Evolutionary conservation across 345 rosid genomes (phyloP), one percentile per base, ranked within the genome.

Genomic region (Syzygium grande): DNA sequence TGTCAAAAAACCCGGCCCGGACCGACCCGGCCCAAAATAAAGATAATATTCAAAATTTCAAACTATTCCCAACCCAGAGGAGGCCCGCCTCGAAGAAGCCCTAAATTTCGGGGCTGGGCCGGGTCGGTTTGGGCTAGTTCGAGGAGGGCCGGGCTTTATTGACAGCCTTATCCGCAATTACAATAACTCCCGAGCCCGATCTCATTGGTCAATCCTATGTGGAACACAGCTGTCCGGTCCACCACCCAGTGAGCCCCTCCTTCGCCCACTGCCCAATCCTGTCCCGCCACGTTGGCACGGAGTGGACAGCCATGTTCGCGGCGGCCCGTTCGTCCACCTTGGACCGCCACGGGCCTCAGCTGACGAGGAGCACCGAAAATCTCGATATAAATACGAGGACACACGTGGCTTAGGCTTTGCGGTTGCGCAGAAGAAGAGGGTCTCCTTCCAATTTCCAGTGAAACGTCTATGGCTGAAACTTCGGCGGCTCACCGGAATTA

Each of bases 271-370:
- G 1, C 58, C 92, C 92, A 90, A 90, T 55, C 14, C 86, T 0
- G 4, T 9, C 5, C 6, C 17, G 87, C 92, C 98, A 92, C 92
- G 73, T 91, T 53, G 63, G 77, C 29, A 0, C 43, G 7, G 1
- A 46, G 52, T 43, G 52, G 61, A 25, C 85, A 84, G 30, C 73
- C 90, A 79, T 52, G 88, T 89, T 51, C 92, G 96, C 96, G 90
- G 98, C 93, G 92, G 63, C 91, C 88, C 84, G 97, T 91, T 89
- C 89, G 91, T 88, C 97, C 41, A 38, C 41, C 41, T 38, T 38
- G 41, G 41, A 38, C 41, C 84, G 63, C 92, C 92, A 58, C 90
- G 93, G 89, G 87, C 58, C 23, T 84, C 61, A 43, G 41, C 88
- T 87, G 52, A 86, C 52, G 56, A 34, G 59, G 43, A 52, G 11